A percentile compares a stretch with the other conserved stretches of the same genome.
phyloP scores from a whole-genome alignment of 495 filamentous ascomycete species.

The Aspergillus steynii region DNA sequence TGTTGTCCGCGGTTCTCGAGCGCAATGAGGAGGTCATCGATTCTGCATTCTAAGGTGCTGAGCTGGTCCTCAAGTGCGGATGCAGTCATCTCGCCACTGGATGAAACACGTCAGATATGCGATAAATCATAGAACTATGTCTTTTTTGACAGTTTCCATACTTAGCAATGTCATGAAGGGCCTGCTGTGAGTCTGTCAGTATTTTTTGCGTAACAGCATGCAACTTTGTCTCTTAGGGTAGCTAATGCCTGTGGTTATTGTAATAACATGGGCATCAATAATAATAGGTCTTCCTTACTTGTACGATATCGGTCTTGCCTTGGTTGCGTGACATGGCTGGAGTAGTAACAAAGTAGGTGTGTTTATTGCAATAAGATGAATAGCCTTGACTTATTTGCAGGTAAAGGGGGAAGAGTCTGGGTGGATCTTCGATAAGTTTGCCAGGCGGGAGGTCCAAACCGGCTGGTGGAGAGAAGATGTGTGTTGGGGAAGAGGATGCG shows the following conservation, averaged over 20 bases:
- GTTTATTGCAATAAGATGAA: no score
- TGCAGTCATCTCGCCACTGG: conserved; percentile 58
- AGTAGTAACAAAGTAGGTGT: not conserved
- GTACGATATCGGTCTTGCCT: not conserved
- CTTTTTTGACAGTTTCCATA: not conserved
- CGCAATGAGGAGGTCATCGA: conserved; percentile 56
- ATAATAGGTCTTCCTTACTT: not conserved
- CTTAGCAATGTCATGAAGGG: conserved; percentile 10
- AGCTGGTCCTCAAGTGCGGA: conserved; percentile 57
- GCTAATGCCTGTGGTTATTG: not conserved
- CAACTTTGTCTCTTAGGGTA: not conserved
- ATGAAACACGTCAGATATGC: conserved; percentile 3
- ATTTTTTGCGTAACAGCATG: no score
- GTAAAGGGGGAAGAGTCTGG: no score
- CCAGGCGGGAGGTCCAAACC: no score
- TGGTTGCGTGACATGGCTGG: not conserved
- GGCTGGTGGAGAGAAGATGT: no score
- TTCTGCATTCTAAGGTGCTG: conserved; percentile 52
- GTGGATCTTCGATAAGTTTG: no score
- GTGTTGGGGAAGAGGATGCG: no score
- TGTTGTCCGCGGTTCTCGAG: conserved; percentile 31
- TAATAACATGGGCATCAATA: not conserved
- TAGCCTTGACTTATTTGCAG: no score
- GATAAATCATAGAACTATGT: not conserved
- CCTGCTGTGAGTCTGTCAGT: not conserved